Conservation (phyloP, 192 early-diverging fungal species). For the Podila minutissima region DNA sequence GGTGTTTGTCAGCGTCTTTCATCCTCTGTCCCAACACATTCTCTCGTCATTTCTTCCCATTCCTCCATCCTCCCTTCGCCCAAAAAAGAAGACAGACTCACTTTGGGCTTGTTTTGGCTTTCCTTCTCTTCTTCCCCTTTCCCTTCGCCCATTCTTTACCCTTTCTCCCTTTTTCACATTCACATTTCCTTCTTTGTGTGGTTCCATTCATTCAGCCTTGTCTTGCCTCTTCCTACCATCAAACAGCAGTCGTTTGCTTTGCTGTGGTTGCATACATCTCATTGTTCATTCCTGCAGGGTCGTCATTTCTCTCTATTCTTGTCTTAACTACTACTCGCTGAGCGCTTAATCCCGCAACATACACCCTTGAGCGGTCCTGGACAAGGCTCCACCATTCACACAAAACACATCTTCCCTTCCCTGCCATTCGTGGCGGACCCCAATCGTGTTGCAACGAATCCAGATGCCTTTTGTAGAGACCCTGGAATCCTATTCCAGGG, state of each 20-base stretch:
- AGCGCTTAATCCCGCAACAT: no score
- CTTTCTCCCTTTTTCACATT: neutral
- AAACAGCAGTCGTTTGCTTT: no score
- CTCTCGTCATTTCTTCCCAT: no score
- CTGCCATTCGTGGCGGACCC: neutral
- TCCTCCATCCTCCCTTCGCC: no score
- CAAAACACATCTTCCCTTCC: neutral
- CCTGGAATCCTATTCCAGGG: slow-evolving; percentile 55
- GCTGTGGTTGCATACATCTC: slow-evolving; percentile 4
- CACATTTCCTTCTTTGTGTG: neutral
- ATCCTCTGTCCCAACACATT: no score
- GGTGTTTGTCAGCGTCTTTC: no score
- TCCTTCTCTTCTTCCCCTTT: neutral
- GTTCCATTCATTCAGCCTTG: neutral
- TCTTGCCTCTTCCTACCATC: neutral
- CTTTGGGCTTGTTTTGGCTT: neutral
- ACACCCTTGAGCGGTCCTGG: no score
- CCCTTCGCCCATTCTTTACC: neutral
- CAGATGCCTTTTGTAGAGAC: slow-evolving; percentile 54
- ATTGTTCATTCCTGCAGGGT: neutral
- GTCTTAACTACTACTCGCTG: neutral
- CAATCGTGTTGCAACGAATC: slow-evolving; percentile 50
- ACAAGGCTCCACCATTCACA: neutral
- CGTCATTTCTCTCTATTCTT: neutral
- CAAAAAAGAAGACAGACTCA: no score